Percentiles rank a stretch among this genome's conserved stretches.
Evolutionary conservation across 768 basidiomycete species (phyloP).

Genomic region (Boletus vinaceobasis): DNA sequence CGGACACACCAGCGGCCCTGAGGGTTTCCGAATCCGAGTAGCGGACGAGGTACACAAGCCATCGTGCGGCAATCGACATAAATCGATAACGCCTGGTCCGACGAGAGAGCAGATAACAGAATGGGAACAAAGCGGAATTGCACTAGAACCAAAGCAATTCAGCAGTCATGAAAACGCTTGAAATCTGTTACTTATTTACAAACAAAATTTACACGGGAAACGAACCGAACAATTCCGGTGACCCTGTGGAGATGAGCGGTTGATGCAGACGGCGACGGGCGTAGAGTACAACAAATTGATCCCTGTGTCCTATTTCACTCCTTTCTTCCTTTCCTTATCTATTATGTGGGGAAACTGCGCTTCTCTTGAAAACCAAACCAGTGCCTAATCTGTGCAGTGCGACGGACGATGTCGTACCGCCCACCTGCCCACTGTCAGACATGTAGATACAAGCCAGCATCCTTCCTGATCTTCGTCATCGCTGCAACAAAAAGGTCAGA

Average conservation of each 20-base stretch:
- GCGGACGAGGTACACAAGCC: no score
- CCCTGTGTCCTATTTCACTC: not conserved
- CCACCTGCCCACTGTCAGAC: conserved; percentile 33
- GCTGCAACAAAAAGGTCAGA: conserved; percentile 41
- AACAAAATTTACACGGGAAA: not conserved
- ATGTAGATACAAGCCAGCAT: conserved; percentile 53
- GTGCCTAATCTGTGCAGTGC: not conserved
- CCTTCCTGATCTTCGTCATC: conserved; percentile 85
- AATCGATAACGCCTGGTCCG: no score
- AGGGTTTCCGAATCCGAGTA: no score
- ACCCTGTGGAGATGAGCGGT: not conserved
- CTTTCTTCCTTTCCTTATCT: not conserved
- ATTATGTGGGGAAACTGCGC: not conserved
- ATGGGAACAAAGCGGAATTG: not conserved
- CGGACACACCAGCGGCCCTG: not conserved
- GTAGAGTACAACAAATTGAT: conserved; percentile 16
- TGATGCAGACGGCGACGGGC: not conserved
- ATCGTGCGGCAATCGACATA: no score
- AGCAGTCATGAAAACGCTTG: not conserved
- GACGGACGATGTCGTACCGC: not conserved
- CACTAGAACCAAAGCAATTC: not conserved
- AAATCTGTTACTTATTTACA: not conserved
- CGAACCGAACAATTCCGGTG: not conserved
- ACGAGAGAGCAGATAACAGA: not conserved
- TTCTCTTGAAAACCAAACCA: not conserved